These are phyloP conservation scores for Aspergillus felis DNA, from an alignment of 2,329 filamentous ascomycete species.

Conservation along the genomic window DNA sequence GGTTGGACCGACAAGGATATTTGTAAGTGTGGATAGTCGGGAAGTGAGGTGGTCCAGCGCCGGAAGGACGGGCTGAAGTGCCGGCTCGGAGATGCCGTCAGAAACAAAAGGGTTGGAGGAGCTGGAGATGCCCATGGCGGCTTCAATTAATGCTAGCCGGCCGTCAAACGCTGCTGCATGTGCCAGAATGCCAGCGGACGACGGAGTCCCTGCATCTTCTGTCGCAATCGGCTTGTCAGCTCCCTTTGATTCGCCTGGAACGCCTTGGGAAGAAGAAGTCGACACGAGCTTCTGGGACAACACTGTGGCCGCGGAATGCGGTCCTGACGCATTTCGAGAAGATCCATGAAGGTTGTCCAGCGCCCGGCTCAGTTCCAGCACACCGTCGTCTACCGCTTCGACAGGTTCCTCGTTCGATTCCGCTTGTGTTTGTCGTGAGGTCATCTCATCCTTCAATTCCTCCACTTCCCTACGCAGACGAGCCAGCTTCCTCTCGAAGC, in stretches of 20 bases:
- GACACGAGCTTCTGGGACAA: constrained; percentile 33
- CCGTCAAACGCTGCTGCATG: constrained; percentile 86
- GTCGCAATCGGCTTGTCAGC: constrained; percentile 4
- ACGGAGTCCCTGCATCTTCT: constrained; percentile 5
- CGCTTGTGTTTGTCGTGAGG: constrained; percentile 48
- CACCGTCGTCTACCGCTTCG: constrained; percentile 49
- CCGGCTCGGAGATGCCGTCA: constrained; percentile 48
- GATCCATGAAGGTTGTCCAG: constrained; percentile 60
- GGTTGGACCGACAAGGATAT: constrained; percentile 36
- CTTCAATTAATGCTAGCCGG: constrained; percentile 74
- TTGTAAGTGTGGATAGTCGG: constrained; percentile 70
- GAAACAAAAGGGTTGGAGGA: constrained; percentile 55
- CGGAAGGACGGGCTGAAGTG: constrained; percentile 67
- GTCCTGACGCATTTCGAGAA: constrained; percentile 21
- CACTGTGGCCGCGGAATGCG: constrained; percentile 31
- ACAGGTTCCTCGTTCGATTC: constrained; percentile 45
- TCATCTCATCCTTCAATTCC: constrained; percentile 58
- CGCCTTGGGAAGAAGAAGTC: constrained; percentile 5
- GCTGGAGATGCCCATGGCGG: constrained; percentile 72
- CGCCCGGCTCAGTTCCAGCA: constrained; percentile 66
- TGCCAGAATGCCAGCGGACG: constrained; percentile 56
- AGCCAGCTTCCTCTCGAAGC: constrained; percentile 72
- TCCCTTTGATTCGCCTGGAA: not conserved
- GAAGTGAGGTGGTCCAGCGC: constrained; percentile 76
- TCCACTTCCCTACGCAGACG: constrained; percentile 78